Conservation (phyloP, 1,139 yeast genomes). For the Hansenula sp. region DNA sequence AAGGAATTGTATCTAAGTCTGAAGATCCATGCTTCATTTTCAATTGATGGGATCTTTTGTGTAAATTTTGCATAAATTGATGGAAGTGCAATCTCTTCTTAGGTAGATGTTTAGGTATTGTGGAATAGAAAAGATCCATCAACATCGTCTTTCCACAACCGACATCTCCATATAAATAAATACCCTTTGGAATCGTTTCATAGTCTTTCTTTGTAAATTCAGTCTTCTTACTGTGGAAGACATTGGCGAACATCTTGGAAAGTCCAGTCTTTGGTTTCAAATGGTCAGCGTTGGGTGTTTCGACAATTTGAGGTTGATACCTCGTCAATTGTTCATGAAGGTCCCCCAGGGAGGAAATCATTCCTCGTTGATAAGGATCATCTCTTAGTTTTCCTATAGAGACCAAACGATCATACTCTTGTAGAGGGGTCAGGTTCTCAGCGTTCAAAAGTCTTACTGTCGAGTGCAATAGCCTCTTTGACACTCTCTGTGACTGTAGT, state of each 20-base stretch:
- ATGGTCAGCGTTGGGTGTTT: constrained; percentile 43
- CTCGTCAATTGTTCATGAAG: constrained; percentile 43
- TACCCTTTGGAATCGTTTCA: constrained; percentile 61
- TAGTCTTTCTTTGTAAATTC: constrained; percentile 13
- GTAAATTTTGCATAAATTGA: constrained; percentile 93
- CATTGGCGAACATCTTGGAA: constrained; percentile 30
- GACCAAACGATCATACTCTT: constrained; percentile 59
- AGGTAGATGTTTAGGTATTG: constrained; percentile 73
- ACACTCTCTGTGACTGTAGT: not conserved
- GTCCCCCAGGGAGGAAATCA: constrained; percentile 49
- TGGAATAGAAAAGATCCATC: constrained; percentile 89
- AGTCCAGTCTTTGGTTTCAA: constrained; percentile 47
- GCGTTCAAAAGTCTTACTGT: not conserved
- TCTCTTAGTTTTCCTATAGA: constrained; percentile 48
- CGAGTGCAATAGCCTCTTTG: constrained; percentile 1
- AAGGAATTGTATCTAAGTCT: constrained; percentile 80
- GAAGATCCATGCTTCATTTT: constrained; percentile 53
- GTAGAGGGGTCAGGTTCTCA: constrained; percentile 40
- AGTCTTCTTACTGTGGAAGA: constrained; percentile 13
- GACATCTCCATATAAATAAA: constrained; percentile 93
- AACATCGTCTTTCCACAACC: constrained; percentile 99
- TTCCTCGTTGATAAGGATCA: constrained; percentile 64
- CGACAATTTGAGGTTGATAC: constrained; percentile 56
- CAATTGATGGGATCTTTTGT: constrained; percentile 79
- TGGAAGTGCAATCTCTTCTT: constrained; percentile 89